Base-by-base conservation (phyloP, 495 filamentous ascomycete species). In the Paragyromitra xinjiangensis region DNA sequence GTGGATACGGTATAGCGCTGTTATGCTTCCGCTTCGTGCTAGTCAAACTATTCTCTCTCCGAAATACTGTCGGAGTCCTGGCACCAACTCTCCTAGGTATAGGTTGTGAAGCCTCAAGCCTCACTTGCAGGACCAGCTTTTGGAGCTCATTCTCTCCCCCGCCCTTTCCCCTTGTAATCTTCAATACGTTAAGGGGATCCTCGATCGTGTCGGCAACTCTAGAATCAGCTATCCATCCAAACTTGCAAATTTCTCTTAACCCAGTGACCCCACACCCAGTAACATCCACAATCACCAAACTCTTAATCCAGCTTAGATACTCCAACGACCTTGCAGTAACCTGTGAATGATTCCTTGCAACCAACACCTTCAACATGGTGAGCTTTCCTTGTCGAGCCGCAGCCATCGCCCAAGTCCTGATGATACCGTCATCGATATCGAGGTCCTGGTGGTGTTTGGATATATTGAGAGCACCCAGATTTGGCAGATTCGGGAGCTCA, bases 251-350 rank as follows among this genome's bases (percentile, higher is more conserved):
- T 66, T 86, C 84, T 4, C 84, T 84, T 80, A 87, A 84, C 22
- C 83, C 83, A 80, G 86, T 84, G 45, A 87, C 78, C 50, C 84
- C 85, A 12, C 84, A 86, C 12, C 85, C 87, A 51, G 87, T 84
- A 37, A 88, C 71, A 65, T 88, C 87, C 40, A 87, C 85, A 75
- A 88, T 85, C 1, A 85, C 87, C 85, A 87, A 87, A 71, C 86
- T 87, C n/a, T 85, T 86, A 62, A 88, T 87, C n/a, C 87, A 79
- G 12, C 77, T 63, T n/a, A 79, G 44, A 37, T 79, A 79, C 53
- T 63, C 75, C 12, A 71, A 62, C 22, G 77, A 61, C 58, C 75
- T 71, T 24, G 34, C 26, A 29, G 74, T 78, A 72, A 79, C 58
- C 22, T 66, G 44, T 7, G 42, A 6, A 66, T 79, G 75, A 61